Evolutionary conservation across 2,329 filamentous ascomycete species (phyloP).

Genomic region (Capronia coronata): DNA sequence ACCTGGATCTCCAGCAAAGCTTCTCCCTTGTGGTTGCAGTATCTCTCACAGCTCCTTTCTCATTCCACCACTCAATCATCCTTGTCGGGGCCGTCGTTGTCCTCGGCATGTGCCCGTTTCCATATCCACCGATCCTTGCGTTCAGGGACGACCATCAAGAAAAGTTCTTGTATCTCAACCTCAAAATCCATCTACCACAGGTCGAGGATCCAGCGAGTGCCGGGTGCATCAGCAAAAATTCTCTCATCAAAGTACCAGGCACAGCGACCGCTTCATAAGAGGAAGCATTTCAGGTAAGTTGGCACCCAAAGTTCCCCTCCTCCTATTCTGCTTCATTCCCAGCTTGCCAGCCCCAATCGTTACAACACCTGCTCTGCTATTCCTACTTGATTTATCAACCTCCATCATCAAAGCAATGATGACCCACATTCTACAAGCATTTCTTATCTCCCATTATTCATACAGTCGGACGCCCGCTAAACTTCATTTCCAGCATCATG

Average conservation of each 20-base stretch:
- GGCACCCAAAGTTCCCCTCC: too few species aligned
- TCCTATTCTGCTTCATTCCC: too few species aligned
- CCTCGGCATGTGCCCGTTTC: neutral
- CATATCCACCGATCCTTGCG: neutral
- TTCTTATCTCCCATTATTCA: neutral
- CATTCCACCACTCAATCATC: neutral
- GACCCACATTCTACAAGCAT: too few species aligned
- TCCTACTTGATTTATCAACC: too few species aligned
- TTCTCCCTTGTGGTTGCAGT: slow-evolving; percentile 12
- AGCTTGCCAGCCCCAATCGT: too few species aligned
- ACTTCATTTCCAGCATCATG: neutral
- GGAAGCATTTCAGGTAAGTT: slow-evolving; percentile 1
- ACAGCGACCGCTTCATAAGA: neutral
- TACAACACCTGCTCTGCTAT: too few species aligned
- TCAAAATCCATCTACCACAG: neutral
- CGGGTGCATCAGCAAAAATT: neutral
- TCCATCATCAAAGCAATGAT: too few species aligned
- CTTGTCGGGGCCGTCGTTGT: neutral
- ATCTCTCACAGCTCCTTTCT: slow-evolving; percentile 6
- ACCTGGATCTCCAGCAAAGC: slow-evolving; percentile 5
- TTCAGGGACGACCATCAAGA: neutral
- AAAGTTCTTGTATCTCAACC: neutral
- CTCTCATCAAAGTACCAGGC: neutral
- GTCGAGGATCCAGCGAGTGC: neutral
- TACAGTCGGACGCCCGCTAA: neutral